Conservation (phyloP, 2,329 filamentous ascomycete species). For the Penicillium capsulatum region DNA sequence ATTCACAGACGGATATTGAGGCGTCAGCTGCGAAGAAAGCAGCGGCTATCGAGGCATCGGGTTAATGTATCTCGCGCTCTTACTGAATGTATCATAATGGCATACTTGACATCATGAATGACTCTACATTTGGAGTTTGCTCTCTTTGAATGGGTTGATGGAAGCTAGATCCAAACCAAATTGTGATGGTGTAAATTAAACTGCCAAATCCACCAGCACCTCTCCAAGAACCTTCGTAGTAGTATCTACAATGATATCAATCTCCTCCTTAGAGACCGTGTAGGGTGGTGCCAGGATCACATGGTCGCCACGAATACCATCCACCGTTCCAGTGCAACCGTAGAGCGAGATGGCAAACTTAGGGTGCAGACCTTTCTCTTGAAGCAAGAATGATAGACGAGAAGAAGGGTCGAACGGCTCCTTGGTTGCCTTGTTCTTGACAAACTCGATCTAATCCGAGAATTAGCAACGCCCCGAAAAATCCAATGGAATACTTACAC, state of each 20-base stretch:
- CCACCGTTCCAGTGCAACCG: conserved; percentile 58
- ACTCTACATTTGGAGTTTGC: too few relatives aligned
- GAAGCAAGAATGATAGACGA: conserved; percentile 48
- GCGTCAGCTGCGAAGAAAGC: conserved; percentile 19
- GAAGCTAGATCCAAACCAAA: too few relatives aligned
- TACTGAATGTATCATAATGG: conserved; percentile 18
- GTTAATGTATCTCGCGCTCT: conserved; percentile 14
- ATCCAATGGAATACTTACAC: conserved; percentile 41
- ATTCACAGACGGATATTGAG: conserved; percentile 15
- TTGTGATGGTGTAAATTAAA: too few relatives aligned
- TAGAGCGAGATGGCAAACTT: conserved; percentile 57
- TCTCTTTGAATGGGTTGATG: too few relatives aligned
- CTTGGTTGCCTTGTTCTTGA: conserved; percentile 53
- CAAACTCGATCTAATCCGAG: conserved; percentile 50
- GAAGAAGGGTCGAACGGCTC: conserved; percentile 49
- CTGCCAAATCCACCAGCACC: conserved; percentile 44
- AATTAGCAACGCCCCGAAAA: neutral
- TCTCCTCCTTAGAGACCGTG: conserved; percentile 55
- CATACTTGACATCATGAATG: neutral
- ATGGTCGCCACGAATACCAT: conserved; percentile 62
- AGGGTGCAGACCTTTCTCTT: conserved; percentile 47
- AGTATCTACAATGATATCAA: conserved; percentile 53
- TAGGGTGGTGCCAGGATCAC: conserved; percentile 66
- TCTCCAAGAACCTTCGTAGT: conserved; percentile 52
- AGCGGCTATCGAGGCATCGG: conserved; percentile 23